Evolutionary conservation across 73 alveolate genomes (phyloP).

Genomic region (Paramecium sonneborni): DNA sequence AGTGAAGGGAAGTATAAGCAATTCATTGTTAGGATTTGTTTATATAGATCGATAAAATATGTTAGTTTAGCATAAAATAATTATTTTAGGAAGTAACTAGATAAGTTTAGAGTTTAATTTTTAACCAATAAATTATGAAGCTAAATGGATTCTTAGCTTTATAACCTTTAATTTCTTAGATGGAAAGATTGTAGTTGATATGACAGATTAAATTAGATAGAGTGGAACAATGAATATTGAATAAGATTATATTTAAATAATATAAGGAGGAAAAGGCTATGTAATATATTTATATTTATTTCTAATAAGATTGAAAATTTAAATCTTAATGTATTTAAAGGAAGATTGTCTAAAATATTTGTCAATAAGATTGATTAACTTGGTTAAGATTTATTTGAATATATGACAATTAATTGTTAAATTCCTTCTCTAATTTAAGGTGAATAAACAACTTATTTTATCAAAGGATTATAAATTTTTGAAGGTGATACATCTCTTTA

Average conservation of each 20-base stretch:
- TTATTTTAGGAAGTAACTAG: not conserved
- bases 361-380: not conserved
- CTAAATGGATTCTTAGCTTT: not conserved
- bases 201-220: not conserved
- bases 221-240: not conserved
- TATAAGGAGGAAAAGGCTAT: not conserved
- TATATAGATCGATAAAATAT: not conserved
- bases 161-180: not conserved
- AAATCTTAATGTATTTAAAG: not conserved
- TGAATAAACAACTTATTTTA: not conserved
- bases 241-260: not conserved
- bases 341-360: not conserved
- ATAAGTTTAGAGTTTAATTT: not conserved
- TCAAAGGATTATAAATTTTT: not conserved
- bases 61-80: not conserved
- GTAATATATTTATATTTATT: not conserved
- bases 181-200: not conserved
- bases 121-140: not conserved
- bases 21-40: not conserved
- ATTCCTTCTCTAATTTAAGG: not conserved
- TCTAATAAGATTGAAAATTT: not conserved
- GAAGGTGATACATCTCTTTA: not conserved
- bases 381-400: not conserved
- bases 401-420: not conserved
- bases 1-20: not conserved